A percentile compares a stretch with the other conserved stretches of the same genome.
phyloP scores from a whole-genome alignment of 2,329 filamentous ascomycete species.

The Fusarium liriodendri region DNA sequence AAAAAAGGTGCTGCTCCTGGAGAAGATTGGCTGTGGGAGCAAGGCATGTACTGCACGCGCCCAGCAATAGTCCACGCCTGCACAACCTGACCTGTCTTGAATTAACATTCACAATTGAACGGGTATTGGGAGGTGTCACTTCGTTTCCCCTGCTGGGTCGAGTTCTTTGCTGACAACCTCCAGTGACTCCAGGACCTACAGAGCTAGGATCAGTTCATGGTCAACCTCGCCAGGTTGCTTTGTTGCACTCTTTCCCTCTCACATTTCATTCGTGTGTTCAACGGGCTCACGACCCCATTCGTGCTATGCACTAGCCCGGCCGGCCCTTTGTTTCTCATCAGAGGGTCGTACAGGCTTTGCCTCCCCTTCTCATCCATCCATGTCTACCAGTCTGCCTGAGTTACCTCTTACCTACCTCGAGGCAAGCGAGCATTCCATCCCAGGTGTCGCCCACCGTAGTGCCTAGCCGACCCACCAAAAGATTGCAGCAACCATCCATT shows the following conservation, averaged over 20 bases:
- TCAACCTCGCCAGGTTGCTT: not conserved
- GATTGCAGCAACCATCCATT: slow-evolving; percentile 5
- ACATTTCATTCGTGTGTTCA: not conserved
- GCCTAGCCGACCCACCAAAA: slow-evolving; percentile 15
- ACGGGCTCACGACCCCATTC: slow-evolving; percentile 12
- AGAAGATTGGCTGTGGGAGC: slow-evolving; percentile 1
- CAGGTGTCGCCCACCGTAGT: slow-evolving; percentile 8
- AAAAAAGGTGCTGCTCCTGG: slow-evolving; percentile 11
- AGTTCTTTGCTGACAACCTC: not conserved
- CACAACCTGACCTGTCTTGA: not conserved
- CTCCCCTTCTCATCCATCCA: slow-evolving; percentile 1
- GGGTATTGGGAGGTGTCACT: not conserved
- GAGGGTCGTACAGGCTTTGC: slow-evolving; percentile 5
- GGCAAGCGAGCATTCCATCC: slow-evolving; percentile 27
- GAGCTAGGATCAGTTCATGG: not conserved
- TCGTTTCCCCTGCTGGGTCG: not conserved
- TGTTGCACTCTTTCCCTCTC: not conserved
- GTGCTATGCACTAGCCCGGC: slow-evolving; percentile 20
- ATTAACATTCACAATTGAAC: not conserved
- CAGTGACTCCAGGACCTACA: not conserved
- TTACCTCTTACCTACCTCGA: not conserved
- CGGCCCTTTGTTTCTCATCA: slow-evolving; percentile 17
- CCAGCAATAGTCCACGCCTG: slow-evolving; percentile 16
- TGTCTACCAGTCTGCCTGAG: not conserved
- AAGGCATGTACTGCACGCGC: not conserved